Base-by-base conservation (phyloP, 805 yeast species). In the Suhomyces tanzawaensis region DNA sequence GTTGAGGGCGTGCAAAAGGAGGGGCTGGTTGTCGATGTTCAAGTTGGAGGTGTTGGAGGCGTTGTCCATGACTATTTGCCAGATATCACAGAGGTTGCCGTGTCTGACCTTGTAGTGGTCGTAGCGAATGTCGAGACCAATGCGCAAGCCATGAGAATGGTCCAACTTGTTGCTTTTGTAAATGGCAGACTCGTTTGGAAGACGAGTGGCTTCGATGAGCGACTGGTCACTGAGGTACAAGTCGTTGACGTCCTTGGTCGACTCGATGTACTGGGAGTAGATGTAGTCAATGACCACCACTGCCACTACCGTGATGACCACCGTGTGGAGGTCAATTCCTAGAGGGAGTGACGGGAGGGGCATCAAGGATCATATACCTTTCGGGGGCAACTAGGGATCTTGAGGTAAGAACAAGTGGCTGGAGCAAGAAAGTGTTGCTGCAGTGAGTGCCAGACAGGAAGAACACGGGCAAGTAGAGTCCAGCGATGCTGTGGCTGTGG, bases 81-180 rank as follows among this genome's bases (percentile, higher is more conserved):
- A 86, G 3, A 86, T 55, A 62, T 87, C 96, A 44, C 76, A 72
- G 41, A 87, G 55, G 47, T 77, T 81, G 3, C 96, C 96, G 55
- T 85, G 82, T 48, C 95, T 69, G 16, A 83, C 54, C 45, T 74
- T 76, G 55, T 82, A 84, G 24, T 77, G 80, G 18, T 74, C 69
- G 41, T 69, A 69, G 29, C 86, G 71, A 17, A 89, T 73, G 32
- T 78, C 77, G 39, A 85, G 61, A 0, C 95, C 95, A 2, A 85
- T 74, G 16, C 82, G 69, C 39, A 89, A 66, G 0, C 85, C 82
- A 16, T 37, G 45, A 4, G 87, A 85, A 53, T 77, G 80, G 16
- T 90, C 93, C 22, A 85, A 77, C 47, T 83, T 79, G 32, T 79
- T 78, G 35, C 88, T 82, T 45, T 93, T 73, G 58, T 85, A 81